Conservation (phyloP, 805 yeast species). For the Ogataea zsoltii region DNA sequence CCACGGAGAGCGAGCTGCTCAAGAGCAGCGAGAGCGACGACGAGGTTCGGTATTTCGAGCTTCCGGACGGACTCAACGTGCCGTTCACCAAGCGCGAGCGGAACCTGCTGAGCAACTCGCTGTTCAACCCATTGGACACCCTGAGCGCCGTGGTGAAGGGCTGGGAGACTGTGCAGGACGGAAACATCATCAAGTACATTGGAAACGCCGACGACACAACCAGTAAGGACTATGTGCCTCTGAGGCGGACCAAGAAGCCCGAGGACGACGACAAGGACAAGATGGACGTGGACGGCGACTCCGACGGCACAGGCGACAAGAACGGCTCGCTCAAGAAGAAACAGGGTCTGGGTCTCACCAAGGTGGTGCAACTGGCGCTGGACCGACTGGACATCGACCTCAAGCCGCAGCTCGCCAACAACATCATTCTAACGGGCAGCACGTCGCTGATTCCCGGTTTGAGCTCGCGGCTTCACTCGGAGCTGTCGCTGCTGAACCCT, state of each 20-base stretch:
- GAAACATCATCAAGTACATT: constrained; percentile 44
- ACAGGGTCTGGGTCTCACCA: constrained; percentile 48
- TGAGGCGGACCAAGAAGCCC: constrained; percentile 54
- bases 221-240: constrained; percentile 70
- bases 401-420: constrained; percentile 84
- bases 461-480: constrained; percentile 72
- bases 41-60: constrained; percentile 57
- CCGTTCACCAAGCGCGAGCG: constrained; percentile 59
- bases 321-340: constrained; percentile 1
- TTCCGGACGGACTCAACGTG: constrained; percentile 73
- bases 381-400: constrained; percentile 74
- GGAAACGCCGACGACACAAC: constrained; percentile 31
- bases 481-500: constrained; percentile 69
- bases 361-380: constrained; percentile 56
- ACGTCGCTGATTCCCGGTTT: constrained; percentile 78
- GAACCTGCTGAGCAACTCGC: constrained; percentile 64
- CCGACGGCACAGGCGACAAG: constrained; percentile 1
- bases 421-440: constrained; percentile 85
- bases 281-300: constrained; percentile 34
- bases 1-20: constrained; percentile 27
- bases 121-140: constrained; percentile 59
- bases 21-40: constrained; percentile 28
- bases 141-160: constrained; percentile 33
- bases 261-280: constrained; percentile 33
- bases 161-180: constrained; percentile 46